Conservation (phyloP, 2,329 filamentous ascomycete species). For the Hyphodiscus sp. region DNA sequence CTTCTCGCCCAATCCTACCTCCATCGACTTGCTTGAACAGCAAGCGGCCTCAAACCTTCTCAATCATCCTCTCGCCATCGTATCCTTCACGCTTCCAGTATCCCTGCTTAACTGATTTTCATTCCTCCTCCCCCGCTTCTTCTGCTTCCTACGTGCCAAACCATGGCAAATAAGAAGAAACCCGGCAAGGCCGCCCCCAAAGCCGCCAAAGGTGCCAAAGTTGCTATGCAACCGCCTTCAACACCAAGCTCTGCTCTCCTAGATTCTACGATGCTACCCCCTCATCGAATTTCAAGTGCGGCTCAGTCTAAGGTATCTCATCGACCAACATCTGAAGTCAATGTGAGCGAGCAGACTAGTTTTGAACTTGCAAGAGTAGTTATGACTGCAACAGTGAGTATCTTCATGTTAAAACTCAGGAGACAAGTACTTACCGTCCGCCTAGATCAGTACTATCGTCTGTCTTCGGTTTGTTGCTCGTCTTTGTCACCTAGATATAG, state of each 20-base stretch:
- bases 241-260: too few species aligned
- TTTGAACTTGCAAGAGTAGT: slow-evolving; percentile 12
- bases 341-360: slow-evolving; percentile 10
- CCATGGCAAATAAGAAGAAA: background rate
- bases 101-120: too few species aligned
- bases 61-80: background rate
- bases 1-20: background rate
- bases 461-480: slow-evolving; percentile 5
- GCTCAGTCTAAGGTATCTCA: background rate
- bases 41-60: background rate
- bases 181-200: too few species aligned
- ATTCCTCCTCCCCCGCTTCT: background rate
- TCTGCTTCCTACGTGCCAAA: background rate
- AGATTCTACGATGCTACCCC: background rate
- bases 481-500: background rate
- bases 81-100: background rate
- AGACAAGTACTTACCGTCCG: background rate
- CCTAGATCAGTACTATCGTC: slow-evolving; percentile 13
- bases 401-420: background rate
- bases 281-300: background rate
- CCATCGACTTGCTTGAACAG: background rate
- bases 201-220: background rate
- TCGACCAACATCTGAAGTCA: slow-evolving; percentile 1
- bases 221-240: background rate
- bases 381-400: slow-evolving; percentile 12